Evolutionary conservation across 257 asterid genomes (phyloP), one percentile per base, ranked within the genome.

Genomic region (Fraxinus cuspidata): DNA sequence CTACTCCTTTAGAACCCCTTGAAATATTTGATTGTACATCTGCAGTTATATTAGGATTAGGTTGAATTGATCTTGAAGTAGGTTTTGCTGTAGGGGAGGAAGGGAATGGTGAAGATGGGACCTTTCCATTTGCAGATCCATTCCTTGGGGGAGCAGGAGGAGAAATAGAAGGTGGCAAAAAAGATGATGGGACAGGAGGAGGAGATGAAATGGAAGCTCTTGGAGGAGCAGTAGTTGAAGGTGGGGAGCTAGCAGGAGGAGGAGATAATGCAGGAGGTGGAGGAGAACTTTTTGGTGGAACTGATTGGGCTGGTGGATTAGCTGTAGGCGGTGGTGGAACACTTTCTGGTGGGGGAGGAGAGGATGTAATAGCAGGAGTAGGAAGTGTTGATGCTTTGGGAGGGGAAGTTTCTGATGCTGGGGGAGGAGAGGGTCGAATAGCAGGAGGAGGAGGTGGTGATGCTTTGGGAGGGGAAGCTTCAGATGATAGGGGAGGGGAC

Each of bases 31-130:
- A 34, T 40, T 87, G 68, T 34, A 83, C 60, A 75, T 78, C 83
- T 23, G 91, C 81, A 40, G 88, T 82, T 28, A 77, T 47, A 80
- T 86, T 83, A 27, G 94, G 85, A 66, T 76, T 65, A 74, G 79
- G 27, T 25, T 65, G 81, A 11, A 93, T 84, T 44, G 96, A 79
- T 78, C 81, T 81, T 19, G 96, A 89, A 3, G 92, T 90, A n/a
- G 96, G 98, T 80, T 90, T 92, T 81, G 84, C 92, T 7, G 86
- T 31, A 60, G 89, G 87, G 44, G 23, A 53, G 29, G 85, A 65
- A 64, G 90, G 89, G 74, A 44, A 74, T 13, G 91, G 81, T 37
- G 88, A 65, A 42, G 81, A 74, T 42, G 84, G 80, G 15, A 81
- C 58, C 68, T 49, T 80, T n/a, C 83, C 84, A 74, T 72, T 77